Base-by-base conservation (phyloP, 306 rosid genomes). In the Medicago truncatula region DNA sequence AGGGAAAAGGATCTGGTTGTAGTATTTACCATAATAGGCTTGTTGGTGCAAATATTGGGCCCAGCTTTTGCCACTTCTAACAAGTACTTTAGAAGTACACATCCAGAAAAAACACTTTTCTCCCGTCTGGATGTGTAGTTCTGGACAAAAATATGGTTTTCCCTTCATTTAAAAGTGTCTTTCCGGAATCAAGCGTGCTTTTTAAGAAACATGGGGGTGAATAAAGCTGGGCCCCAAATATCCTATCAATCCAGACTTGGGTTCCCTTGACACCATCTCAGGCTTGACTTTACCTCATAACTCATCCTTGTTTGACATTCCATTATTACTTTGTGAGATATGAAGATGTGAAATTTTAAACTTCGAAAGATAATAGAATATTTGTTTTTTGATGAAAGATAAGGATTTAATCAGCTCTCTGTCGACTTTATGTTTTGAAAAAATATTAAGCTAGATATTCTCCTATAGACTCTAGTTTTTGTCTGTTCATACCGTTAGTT, bases 231-330 rank as follows among this genome's bases (percentile, higher is more conserved):
- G 54, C 7, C 54, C 2, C 23, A 17, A 8, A 38, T 54, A 18
- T 53, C 59, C 74, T 17, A 2, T 20, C 21, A 38, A 20, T 39
- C 46, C 11, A 13, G 17, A 74, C 43, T 50, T 39, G 16, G 25
- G 20, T 70, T 20, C 50, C 23, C 59, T 64, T 72, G 3, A 25
- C 7, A 64, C 78, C 14, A 47, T 41, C 25, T 10, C 15, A 7
- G n/a, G 67, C 17, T 10, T 5, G 4, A 12, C 57, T 64, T 53
- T 58, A 28, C 53, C 72, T 50, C 69, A 8, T 50, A 47, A 36
- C 69, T 59, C 65, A 40, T 66, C 74, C 17, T 69, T 71, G 56
- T 65, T 71, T 65, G 57, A 44, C 41, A 63, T 36, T 71, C 53
- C 21, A 21, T 8, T 10, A 17, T n/a, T 43, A 23, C 63, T 9